Base-by-base conservation (phyloP, 768 basidiomycete genomes). In the Tubosaeta sp. region DNA sequence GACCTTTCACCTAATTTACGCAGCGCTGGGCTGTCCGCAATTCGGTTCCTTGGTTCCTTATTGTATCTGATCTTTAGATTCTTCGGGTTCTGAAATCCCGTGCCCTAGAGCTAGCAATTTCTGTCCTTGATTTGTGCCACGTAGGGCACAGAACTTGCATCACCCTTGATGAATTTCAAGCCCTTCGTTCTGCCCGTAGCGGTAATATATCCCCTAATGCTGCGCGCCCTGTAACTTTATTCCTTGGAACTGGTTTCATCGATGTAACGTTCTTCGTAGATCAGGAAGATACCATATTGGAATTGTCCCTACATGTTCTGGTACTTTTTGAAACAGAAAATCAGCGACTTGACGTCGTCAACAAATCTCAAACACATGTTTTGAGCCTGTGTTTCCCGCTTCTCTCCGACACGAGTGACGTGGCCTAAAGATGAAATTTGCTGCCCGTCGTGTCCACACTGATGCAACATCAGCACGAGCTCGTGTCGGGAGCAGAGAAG, bases 1-100 rank as follows among this genome's bases (percentile, higher is more conserved):
- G 39, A 64, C 35, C 11, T 9, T 26, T 45, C 33, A 31, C 34
- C 10, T 26, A 37, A 41, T 29, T 54, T 37, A 8, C 35, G 25
- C 60, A 89, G 86, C 55, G 88, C 91, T 65, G 87, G 82, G 44
- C 73, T 95, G 50, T 89, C 88, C 43, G 85, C 84, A 33, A 70
- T 94, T 61, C 84, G 93, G 35, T 94, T 95, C 73, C 54, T 79
- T 33, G 91, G 91, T 19, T 91, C 90, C 14, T 64, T 84, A 46
- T 59, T 91, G 42, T 95, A 93, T 69, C 79, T 95, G 50, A 60
- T 93, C 51, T 79, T 94, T 67, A 80, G 86, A 59, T 72, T 91
- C 43, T 75, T 86, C 59, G 87, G 88, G 35, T 70, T 74, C 54
- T 86, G 72, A 76, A 47, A 13, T 31, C 51, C 34, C 46, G 13